phyloP scores from a whole-genome alignment of 345 rosid species.

The Eucalyptus polyanthemos region DNA sequence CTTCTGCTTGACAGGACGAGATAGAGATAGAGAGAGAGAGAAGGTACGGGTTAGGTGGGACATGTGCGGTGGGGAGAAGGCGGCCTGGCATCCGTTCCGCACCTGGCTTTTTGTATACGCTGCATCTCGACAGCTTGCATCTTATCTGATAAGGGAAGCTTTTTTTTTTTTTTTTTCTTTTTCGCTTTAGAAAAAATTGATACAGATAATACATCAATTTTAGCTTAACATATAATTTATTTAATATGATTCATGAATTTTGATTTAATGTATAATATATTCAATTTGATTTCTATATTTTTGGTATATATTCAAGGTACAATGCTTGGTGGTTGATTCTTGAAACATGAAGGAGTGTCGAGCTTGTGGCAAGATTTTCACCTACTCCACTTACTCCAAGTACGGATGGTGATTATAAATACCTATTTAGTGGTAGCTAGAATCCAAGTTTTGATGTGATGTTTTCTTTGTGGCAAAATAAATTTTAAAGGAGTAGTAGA shows the following conservation, averaged over 20 bases:
- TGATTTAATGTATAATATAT: too few species aligned
- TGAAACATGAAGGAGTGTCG: rapidly evolving
- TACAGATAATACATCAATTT: too few species aligned
- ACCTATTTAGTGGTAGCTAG: rapidly evolving
- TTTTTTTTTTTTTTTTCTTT: too few species aligned
- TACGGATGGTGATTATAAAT: rapidly evolving
- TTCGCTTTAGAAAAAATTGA: too few species aligned
- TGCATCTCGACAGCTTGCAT: too few species aligned
- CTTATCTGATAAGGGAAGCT: too few species aligned
- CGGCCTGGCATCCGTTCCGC: background rate
- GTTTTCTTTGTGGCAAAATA: rapidly evolving
- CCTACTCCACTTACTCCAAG: too few species aligned
- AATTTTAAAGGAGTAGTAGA: rapidly evolving
- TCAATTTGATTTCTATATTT: too few species aligned
- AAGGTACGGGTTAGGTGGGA: rapidly evolving
- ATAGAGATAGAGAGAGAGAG: background rate
- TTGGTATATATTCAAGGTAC: too few species aligned
- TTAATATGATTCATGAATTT: rapidly evolving
- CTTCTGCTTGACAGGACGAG: background rate
- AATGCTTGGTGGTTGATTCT: rapidly evolving
- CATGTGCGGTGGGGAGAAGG: background rate
- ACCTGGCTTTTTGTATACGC: too few species aligned
- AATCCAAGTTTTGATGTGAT: rapidly evolving
- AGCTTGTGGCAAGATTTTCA: too few species aligned
- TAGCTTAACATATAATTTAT: too few species aligned